A percentile compares a stretch with the other conserved stretches of the same genome.
phyloP scores from a whole-genome alignment of 73 alveolate genomes.

The Durusdinium trenchii region DNA sequence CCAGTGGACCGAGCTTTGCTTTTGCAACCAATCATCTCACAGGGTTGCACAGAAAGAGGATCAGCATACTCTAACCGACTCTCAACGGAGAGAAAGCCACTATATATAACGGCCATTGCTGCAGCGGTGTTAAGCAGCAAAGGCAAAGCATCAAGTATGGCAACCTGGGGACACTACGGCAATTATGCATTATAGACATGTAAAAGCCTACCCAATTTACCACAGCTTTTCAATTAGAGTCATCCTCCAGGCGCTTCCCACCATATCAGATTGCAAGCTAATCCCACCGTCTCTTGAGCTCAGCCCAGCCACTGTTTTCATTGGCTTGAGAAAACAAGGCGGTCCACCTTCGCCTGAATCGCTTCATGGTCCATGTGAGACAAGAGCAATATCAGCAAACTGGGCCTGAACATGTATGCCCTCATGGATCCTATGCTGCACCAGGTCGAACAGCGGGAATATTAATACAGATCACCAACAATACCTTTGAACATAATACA shows the following conservation, averaged over 20 bases:
- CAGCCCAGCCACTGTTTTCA: background rate
- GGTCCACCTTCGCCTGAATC: slow-evolving; percentile 10
- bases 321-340: slow-evolving; percentile 60
- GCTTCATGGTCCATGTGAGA: background rate
- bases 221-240: background rate
- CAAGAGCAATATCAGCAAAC: background rate
- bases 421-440: too few relatives aligned
- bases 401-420: background rate
- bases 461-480: too few relatives aligned
- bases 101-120: background rate
- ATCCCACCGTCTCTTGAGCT: background rate
- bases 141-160: background rate
- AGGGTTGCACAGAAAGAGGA: background rate
- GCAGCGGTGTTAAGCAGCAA: background rate
- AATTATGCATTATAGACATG: too few relatives aligned
- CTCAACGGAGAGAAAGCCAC: background rate
- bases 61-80: background rate
- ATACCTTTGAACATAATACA: too few relatives aligned
- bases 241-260: background rate
- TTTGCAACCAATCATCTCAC: background rate
- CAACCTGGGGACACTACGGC: too few relatives aligned
- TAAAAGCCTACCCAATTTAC: too few relatives aligned
- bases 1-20: background rate
- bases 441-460: too few relatives aligned
- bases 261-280: background rate